Conservation (phyloP, 169 alveolate genomes). For the Eimeria maxima region DNA sequence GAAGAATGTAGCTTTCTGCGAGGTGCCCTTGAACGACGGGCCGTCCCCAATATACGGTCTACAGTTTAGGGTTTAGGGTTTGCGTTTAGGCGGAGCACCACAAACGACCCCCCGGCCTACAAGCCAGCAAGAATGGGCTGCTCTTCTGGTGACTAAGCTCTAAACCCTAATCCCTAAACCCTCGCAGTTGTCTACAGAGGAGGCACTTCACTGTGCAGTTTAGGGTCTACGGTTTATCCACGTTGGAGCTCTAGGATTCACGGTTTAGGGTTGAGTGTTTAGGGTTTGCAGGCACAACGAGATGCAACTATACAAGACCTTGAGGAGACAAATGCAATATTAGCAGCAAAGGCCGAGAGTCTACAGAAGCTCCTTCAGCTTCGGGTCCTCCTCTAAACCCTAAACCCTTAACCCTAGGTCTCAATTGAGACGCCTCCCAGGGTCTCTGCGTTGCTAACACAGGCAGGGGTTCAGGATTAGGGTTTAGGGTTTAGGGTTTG, state of each 20-base stretch:
- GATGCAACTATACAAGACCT: conserved; percentile 84
- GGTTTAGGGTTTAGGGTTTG: conserved; percentile 35
- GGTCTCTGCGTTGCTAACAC: background rate
- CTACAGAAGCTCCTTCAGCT: conserved; percentile 85
- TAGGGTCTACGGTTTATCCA: background rate
- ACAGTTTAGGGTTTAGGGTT: conserved; percentile 45
- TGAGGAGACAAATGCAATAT: conserved; percentile 84
- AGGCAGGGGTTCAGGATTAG: background rate
- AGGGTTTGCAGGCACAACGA: conserved; percentile 75
- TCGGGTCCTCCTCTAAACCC: conserved; percentile 70
- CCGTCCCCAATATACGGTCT: no score
- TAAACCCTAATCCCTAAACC: conserved; percentile 35
- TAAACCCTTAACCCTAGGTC: background rate
- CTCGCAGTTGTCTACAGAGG: background rate
- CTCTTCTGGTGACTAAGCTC: conserved; percentile 13
- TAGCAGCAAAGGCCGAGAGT: conserved; percentile 84
- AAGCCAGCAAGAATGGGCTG: conserved; percentile 48
- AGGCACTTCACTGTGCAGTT: background rate
- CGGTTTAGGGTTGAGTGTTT: conserved; percentile 43
- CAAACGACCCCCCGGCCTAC: background rate
- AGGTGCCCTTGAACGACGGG: no score
- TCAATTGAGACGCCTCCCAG: background rate
- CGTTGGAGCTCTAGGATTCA: background rate
- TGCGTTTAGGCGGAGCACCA: conserved; percentile 11
- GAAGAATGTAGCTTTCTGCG: no score